These are phyloP conservation scores for Pseudonitzschia multiseries DNA, from an alignment of 108 stramenopile species.

Conservation along the genomic window DNA sequence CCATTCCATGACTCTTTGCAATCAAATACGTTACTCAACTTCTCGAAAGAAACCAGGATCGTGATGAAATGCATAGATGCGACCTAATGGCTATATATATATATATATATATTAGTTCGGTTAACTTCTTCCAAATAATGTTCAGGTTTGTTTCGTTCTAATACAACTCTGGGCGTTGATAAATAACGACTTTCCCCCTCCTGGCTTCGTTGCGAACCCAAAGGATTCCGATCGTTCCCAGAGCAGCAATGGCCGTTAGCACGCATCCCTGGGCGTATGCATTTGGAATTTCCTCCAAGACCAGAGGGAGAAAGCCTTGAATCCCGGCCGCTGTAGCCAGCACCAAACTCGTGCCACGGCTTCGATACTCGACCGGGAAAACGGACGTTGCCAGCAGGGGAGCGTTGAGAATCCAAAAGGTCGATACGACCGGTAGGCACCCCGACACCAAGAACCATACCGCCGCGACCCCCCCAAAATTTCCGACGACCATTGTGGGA, in stretches of 20 bases:
- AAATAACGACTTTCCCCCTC: conserved; percentile 3
- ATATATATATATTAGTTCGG: too few species aligned
- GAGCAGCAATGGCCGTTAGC: conserved; percentile 3
- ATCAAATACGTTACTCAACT: too few species aligned
- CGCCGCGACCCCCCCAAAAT: not conserved
- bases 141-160: not conserved
- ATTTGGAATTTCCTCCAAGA: conserved; percentile 1
- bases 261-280: conserved; percentile 11
- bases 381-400: conserved; percentile 19
- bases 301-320: conserved; percentile 15
- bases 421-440: conserved; percentile 7
- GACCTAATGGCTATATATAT: too few species aligned
- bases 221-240: conserved; percentile 14
- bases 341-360: conserved; percentile 18
- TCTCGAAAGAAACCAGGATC: too few species aligned
- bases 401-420: conserved; percentile 25
- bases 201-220: conserved; percentile 9
- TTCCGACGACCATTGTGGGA: conserved; percentile 13
- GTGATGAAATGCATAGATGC: too few species aligned
- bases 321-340: conserved; percentile 15
- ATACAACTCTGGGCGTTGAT: conserved; percentile 18
- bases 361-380: not conserved
- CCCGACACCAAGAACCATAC: conserved; percentile 19
- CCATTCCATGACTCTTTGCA: too few species aligned
- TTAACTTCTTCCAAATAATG: too few species aligned